phyloP scores from a whole-genome alignment of 148 eudicot genomes.

The Hydrangea macrophylla region DNA sequence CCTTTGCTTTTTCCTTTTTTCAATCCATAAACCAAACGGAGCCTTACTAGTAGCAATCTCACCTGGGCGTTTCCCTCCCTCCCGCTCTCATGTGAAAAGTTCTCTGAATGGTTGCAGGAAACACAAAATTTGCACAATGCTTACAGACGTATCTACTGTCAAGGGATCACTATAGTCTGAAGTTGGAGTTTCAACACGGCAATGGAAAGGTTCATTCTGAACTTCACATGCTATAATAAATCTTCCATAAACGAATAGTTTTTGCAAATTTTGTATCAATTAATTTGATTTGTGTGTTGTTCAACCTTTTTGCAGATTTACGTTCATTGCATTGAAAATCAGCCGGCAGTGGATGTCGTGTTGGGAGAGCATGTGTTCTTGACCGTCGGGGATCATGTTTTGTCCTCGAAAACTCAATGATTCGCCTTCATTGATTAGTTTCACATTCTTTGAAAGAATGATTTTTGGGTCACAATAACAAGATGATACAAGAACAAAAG shows the following conservation, averaged over 20 bases:
- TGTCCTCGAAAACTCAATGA: slow-evolving; percentile 27
- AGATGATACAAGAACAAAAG: too few relatives aligned
- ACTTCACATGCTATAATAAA: background rate
- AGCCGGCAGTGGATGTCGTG: slow-evolving; percentile 48
- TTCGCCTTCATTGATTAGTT: background rate
- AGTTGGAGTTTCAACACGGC: slow-evolving; percentile 64
- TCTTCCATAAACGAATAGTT: background rate
- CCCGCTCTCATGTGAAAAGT: background rate
- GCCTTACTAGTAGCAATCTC: slow-evolving; percentile 2
- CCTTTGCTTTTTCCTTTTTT: too few relatives aligned
- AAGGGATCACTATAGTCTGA: slow-evolving; percentile 66
- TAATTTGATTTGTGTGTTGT: background rate
- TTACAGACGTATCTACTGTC: slow-evolving; percentile 58
- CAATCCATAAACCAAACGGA: background rate
- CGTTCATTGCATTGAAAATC: slow-evolving; percentile 61
- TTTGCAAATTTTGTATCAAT: background rate
- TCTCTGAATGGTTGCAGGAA: slow-evolving; percentile 31
- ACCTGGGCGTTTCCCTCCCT: background rate
- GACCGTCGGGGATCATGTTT: slow-evolving; percentile 67
- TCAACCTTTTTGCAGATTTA: slow-evolving; percentile 36
- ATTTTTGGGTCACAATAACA: background rate
- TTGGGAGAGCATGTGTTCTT: slow-evolving; percentile 64
- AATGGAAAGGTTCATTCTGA: slow-evolving; percentile 58
- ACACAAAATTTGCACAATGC: slow-evolving; percentile 44
- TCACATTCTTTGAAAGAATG: background rate